Percentiles rank a stretch among this genome's conserved stretches.
Conservation (phyloP, 495 filamentous ascomycete genomes). For the Annulohypoxylon bovei region DNA sequence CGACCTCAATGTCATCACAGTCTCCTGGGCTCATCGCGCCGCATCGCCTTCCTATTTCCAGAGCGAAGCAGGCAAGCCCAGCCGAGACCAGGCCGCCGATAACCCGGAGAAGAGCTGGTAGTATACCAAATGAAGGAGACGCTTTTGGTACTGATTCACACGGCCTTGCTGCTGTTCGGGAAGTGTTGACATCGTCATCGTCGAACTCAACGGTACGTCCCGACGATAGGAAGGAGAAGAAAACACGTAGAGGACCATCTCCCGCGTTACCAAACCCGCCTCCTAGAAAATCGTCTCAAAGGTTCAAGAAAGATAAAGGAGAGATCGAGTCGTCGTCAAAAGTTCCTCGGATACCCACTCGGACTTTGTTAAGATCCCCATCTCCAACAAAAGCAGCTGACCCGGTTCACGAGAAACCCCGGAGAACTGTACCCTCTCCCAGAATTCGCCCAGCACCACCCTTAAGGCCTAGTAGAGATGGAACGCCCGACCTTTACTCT, state of each 20-base stretch:
- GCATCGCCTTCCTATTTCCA: slow-evolving; percentile 65
- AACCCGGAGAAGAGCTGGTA: slow-evolving; percentile 66
- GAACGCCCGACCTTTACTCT: slow-evolving; percentile 71
- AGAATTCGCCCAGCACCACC: slow-evolving; percentile 56
- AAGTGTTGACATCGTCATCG: slow-evolving; percentile 68
- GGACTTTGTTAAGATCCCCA: slow-evolving; percentile 46
- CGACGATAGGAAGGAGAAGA: slow-evolving; percentile 56
- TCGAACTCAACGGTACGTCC: slow-evolving; percentile 67
- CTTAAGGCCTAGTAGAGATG: slow-evolving; percentile 80
- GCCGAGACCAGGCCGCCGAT: slow-evolving; percentile 74
- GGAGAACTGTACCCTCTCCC: slow-evolving; percentile 44
- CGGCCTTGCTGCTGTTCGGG: slow-evolving; percentile 71
- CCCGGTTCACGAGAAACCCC: slow-evolving; percentile 31
- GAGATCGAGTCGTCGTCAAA: slow-evolving; percentile 47
- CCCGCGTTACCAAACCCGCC: slow-evolving; percentile 69
- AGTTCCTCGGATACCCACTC: slow-evolving; percentile 42
- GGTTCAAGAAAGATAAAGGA: slow-evolving; percentile 55
- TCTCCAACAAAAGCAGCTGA: slow-evolving; percentile 42
- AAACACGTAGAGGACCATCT: slow-evolving; percentile 55
- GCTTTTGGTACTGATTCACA: slow-evolving; percentile 58
- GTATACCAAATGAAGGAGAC: slow-evolving; percentile 61
- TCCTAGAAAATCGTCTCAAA: slow-evolving; percentile 70
- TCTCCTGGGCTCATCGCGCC: slow-evolving; percentile 79
- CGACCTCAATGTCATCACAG: slow-evolving; percentile 96
- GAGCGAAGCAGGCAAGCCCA: slow-evolving; percentile 71